Base-by-base conservation (phyloP, 1,139 yeast genomes). In the Fermentozyma sake region DNA sequence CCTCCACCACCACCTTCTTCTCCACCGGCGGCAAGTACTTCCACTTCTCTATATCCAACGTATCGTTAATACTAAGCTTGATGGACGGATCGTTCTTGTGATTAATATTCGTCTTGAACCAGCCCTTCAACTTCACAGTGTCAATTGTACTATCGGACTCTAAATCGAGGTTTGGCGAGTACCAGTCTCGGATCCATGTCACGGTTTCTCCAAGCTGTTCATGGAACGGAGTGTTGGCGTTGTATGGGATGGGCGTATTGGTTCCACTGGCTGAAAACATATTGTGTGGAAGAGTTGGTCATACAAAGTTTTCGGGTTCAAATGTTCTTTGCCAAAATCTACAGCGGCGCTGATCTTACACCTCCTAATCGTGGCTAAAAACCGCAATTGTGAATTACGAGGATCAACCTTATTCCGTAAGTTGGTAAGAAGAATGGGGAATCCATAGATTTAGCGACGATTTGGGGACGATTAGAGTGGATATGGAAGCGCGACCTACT, bases 181-280 rank as follows among this genome's bases (percentile, higher is more conserved):
- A 61, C 70, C 70, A 63, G 31, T 59, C 68, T 25, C 60, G 58
- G 22, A 59, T 48, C 73, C 73, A 67, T 9, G 67, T 60, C 27
- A 52, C 48, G 14, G 59, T 44, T 16, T 52, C 61, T 6, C 46
- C 51, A 18, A 50, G 31, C 20, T 44, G 50, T 23, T 50, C 58
- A 27, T 50, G 50, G 28, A 23, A 29, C 7, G 37, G 34, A 6
- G 35, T 25, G 22, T n/a, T 9, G 12, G 31, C 24, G 11, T 29
- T 26, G 13, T 18, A 20, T 4, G 41, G 40, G 10, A 33, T 29
- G 2, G 43, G 43, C 5, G 45, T 41, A 16, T 28, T 31, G 25
- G 38, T 37, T 6, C 39, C 39, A 26, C 39, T 37, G 24, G 31
- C 31, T 8, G 36, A 34, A 17, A 34, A 36, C 39, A 36, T 36